These are phyloP conservation scores for Suillus discolor DNA, from an alignment of 768 basidiomycete species.

Conservation along the genomic window DNA sequence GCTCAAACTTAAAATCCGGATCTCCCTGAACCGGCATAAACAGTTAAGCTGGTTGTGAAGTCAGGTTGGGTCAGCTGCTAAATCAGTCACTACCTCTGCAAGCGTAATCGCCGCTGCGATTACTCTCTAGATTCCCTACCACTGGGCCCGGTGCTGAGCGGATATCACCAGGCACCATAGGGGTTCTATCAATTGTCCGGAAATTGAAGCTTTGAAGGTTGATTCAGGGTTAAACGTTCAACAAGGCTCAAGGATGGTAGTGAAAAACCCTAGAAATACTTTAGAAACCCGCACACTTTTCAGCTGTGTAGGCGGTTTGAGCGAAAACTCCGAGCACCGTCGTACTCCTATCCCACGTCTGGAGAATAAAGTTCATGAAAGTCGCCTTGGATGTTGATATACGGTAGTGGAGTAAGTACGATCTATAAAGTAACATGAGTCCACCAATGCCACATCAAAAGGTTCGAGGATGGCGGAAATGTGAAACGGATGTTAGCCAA, in stretches of 20 bases:
- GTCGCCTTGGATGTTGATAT: not conserved
- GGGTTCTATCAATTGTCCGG: constrained; percentile 2
- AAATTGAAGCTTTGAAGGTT: constrained; percentile 2
- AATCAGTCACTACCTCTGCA: not conserved
- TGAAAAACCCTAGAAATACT: not conserved
- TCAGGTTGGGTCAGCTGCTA: not conserved
- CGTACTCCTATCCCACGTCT: not conserved
- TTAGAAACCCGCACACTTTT: not conserved
- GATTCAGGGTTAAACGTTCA: constrained; percentile 1
- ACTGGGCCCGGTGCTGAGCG: not conserved
- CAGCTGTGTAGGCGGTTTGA: not conserved
- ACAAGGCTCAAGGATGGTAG: not conserved
- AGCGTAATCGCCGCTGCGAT: not conserved
- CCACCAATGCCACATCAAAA: not conserved
- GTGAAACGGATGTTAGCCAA: not conserved
- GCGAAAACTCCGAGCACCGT: not conserved
- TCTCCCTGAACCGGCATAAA: not conserved
- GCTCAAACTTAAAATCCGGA: not conserved
- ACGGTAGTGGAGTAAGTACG: constrained; percentile 11
- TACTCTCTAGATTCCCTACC: not conserved
- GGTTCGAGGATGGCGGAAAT: not conserved
- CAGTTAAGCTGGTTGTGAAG: not conserved
- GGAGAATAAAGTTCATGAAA: not conserved
- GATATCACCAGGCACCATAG: not conserved
- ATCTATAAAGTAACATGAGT: constrained; percentile 7